phyloP scores from a whole-genome alignment of 106 monocot genomes.

The Dioscorea dumetorum region DNA sequence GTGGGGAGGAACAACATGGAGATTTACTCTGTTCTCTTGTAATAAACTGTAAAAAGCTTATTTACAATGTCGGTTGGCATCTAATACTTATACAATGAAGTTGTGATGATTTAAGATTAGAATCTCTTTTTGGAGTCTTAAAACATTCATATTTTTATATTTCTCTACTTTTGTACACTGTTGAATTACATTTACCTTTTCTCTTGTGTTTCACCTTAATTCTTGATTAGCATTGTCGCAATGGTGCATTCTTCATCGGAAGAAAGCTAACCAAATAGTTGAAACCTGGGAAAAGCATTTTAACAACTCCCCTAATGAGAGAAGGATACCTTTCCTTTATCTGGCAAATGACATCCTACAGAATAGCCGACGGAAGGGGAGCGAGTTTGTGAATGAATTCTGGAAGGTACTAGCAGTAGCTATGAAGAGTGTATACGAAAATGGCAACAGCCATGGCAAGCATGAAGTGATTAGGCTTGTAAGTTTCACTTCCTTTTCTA shows the following conservation, averaged over 20 bases:
- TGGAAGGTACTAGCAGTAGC: conserved; percentile 88
- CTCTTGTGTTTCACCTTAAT: conserved; percentile 22
- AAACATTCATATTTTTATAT: too few relatives aligned
- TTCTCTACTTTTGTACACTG: neutral
- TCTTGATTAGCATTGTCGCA: conserved; percentile 60
- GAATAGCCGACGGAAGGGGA: conserved; percentile 89
- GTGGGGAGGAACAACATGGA: too few relatives aligned
- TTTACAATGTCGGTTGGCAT: neutral
- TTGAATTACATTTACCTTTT: neutral
- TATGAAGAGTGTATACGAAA: conserved; percentile 53
- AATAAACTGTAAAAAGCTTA: too few relatives aligned
- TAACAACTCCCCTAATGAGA: conserved; percentile 61
- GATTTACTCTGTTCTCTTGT: too few relatives aligned
- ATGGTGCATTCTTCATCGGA: conserved; percentile 93
- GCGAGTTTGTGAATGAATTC: conserved; percentile 93
- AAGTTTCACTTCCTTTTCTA: conserved; percentile 7
- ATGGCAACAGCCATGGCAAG: conserved; percentile 63
- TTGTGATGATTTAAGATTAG: neutral
- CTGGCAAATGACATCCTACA: conserved; percentile 96
- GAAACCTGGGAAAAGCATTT: conserved; percentile 92
- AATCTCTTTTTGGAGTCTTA: neutral
- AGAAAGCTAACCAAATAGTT: conserved; percentile 82
- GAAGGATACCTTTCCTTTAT: conserved; percentile 70
- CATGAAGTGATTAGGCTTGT: conserved; percentile 73
- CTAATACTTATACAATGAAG: neutral